phyloP scores from a whole-genome alignment of 192 early-diverging fungal genomes.

The Coemansia sp. region DNA sequence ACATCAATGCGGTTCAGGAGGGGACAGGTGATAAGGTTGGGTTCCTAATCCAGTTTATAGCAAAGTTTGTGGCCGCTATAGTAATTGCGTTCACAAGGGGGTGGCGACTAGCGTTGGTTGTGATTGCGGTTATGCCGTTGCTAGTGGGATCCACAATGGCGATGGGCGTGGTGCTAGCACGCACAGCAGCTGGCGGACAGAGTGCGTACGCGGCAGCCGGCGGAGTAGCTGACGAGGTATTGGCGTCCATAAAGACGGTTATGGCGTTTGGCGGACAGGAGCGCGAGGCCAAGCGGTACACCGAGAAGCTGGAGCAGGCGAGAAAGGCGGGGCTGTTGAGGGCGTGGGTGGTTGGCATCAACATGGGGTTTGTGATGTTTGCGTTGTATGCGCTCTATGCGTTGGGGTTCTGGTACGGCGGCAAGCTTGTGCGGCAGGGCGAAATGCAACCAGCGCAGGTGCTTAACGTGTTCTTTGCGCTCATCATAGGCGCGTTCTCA shows the following conservation, averaged over 20 bases:
- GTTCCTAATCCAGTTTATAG: conserved; percentile 62
- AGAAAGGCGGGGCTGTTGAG: conserved; percentile 64
- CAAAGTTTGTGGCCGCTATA: conserved; percentile 73
- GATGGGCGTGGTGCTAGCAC: conserved; percentile 59
- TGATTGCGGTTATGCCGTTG: conserved; percentile 75
- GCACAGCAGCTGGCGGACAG: conserved; percentile 55
- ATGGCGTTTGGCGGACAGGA: conserved; percentile 79
- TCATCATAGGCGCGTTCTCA: conserved; percentile 81
- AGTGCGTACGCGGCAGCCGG: conserved; percentile 81
- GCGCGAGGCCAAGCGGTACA: conserved; percentile 67
- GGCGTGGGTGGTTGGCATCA: conserved; percentile 59
- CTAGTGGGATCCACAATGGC: conserved; percentile 60
- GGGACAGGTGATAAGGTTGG: conserved; percentile 85
- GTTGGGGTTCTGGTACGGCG: conserved; percentile 85
- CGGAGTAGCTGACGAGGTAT: conserved; percentile 80
- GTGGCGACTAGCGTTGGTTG: conserved; percentile 80
- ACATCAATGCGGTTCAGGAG: conserved; percentile 85
- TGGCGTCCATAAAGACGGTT: conserved; percentile 85
- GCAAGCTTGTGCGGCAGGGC: conserved; percentile 57
- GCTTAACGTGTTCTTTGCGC: conserved; percentile 83
- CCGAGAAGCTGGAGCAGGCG: conserved; percentile 62
- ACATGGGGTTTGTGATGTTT: conserved; percentile 75
- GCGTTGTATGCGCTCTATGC: conserved; percentile 75
- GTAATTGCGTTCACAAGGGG: conserved; percentile 77
- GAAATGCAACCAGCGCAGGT: conserved; percentile 59